Base-by-base conservation (phyloP, 345 rosid species). In the Salix udensis region DNA sequence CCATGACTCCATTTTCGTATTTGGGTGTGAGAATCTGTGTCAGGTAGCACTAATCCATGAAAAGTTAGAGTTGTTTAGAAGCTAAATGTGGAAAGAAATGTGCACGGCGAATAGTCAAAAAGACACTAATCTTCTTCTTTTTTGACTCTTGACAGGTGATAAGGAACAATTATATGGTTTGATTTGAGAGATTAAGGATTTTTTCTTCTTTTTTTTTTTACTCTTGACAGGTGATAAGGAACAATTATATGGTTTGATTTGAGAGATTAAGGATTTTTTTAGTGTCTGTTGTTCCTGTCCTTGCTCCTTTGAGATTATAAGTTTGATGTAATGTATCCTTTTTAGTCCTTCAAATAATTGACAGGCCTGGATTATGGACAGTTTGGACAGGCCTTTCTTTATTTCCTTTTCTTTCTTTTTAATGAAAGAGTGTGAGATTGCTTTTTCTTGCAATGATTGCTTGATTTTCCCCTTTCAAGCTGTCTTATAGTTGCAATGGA, bases 11-110 rank as follows among this genome's bases (percentile, higher is more conserved):
- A 40, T 36, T 30, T 19, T 18, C 42, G 58, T 40, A 72, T 53
- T 42, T 68, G 52, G 48, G 39, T 36, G 23, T 16, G 72, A 75
- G 85, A 80, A 80, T 82, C 85, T 75, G 4, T 31, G 76, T 75
- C 74, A 40, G 39, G 50, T 50, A 8, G 67, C 79, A 78, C 74
- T 50, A 76, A 73, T 65, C 78, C 76, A 44, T 65, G 55, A 16
- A 28, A 39, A 70, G 71, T 42, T 72, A 78, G 70, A 14, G 52
- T 2, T 11, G 31, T 10, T 66, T 16, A 16, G 14, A 6, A 71
- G 42, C 79, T 48, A 78, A 61, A n/a, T 67, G 37, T 44, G 75
- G 78, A 53, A 77, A 68, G 62, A 40, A 40, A 24, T 66, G 34
- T n/a, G 31, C 70, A 31, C 23, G n/a, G 42, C 23, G 40, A 60